These are phyloP conservation scores for Aspergillus homomorphus DNA, from an alignment of 495 filamentous ascomycete genomes.

Conservation along the genomic window DNA sequence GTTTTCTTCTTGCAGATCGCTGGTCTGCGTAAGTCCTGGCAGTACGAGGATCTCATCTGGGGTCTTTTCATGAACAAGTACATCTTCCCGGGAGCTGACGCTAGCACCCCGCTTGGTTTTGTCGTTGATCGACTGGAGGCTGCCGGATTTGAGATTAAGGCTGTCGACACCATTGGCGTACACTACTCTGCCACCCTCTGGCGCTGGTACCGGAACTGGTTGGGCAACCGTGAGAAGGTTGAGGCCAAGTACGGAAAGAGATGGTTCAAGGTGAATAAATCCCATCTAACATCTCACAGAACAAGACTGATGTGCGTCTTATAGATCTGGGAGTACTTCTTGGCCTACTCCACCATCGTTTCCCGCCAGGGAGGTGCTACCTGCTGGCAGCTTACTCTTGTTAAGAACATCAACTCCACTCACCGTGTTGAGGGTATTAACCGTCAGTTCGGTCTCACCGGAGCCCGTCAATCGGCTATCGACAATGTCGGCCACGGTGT, in stretches of 20 bases:
- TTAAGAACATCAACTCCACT: slow-evolving; percentile 97
- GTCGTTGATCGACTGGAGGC: slow-evolving; percentile 64
- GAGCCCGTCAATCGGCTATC: slow-evolving; percentile 54
- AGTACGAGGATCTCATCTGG: slow-evolving; percentile 74
- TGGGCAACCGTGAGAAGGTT: slow-evolving; percentile 92
- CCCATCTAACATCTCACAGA: neutral
- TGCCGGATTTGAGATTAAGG: slow-evolving; percentile 60
- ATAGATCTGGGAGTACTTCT: slow-evolving; percentile 98
- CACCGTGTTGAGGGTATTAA: slow-evolving; percentile 87
- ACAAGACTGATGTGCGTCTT: slow-evolving; percentile 14
- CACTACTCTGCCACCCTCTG: slow-evolving; percentile 97
- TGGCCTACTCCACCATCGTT: slow-evolving; percentile 88
- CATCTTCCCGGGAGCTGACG: slow-evolving; percentile 69
- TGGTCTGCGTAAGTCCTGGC: slow-evolving; percentile 66
- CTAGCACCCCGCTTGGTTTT: slow-evolving; percentile 62
- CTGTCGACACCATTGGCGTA: slow-evolving; percentile 83
- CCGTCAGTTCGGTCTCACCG: slow-evolving; percentile 71
- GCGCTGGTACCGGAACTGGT: slow-evolving; percentile 99
- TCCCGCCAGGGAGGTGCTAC: slow-evolving; percentile 90
- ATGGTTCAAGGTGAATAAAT: slow-evolving; percentile 85
- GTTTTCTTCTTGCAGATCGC: slow-evolving; percentile 72
- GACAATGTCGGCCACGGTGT: slow-evolving; percentile 35
- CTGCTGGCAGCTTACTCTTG: slow-evolving; percentile 91
- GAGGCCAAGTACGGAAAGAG: slow-evolving; percentile 90
- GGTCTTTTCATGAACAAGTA: slow-evolving; percentile 79